Percentiles rank a stretch among this genome's conserved stretches.
Conservation (phyloP, 2,329 filamentous ascomycete genomes). For the Atkinsonella hypoxylon region DNA sequence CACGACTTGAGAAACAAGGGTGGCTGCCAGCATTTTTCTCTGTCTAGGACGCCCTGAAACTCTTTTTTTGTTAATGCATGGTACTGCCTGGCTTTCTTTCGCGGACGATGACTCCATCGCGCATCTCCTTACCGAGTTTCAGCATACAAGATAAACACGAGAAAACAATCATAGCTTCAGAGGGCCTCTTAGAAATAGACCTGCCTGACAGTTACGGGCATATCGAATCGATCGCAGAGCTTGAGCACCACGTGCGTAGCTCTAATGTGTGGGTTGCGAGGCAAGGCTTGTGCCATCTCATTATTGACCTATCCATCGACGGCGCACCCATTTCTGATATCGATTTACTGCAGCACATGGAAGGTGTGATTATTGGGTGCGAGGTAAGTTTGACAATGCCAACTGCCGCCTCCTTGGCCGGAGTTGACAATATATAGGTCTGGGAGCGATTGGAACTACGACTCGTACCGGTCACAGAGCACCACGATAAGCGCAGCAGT, state of each 20-base stretch:
- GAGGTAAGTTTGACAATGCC: slow-evolving; percentile 13
- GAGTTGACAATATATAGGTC: slow-evolving; percentile 5
- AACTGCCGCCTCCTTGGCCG: background rate
- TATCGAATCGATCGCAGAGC: slow-evolving; percentile 12
- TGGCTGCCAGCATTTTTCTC: background rate
- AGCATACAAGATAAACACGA: slow-evolving; percentile 11
- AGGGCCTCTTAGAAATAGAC: slow-evolving; percentile 16
- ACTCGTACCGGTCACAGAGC: slow-evolving; percentile 12
- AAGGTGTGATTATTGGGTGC: slow-evolving; percentile 12
- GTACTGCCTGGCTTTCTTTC: background rate
- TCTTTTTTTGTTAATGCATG: background rate
- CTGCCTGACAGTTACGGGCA: slow-evolving; percentile 9
- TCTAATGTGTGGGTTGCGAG: slow-evolving; percentile 22
- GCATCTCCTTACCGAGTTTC: slow-evolving; percentile 16
- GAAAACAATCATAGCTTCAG: slow-evolving; percentile 14
- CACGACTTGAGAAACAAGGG: background rate
- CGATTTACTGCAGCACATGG: slow-evolving; percentile 7
- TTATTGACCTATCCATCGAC: slow-evolving; percentile 15
- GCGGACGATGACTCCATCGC: slow-evolving; percentile 6
- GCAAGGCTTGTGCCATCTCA: slow-evolving; percentile 17
- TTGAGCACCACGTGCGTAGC: slow-evolving; percentile 12
- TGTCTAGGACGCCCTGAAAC: background rate
- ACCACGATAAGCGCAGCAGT: slow-evolving; percentile 7
- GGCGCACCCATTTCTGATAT: slow-evolving; percentile 9
- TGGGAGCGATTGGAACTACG: slow-evolving; percentile 21